Base-by-base conservation (phyloP, 2,329 filamentous ascomycete species). In the Beauveria caledonica region DNA sequence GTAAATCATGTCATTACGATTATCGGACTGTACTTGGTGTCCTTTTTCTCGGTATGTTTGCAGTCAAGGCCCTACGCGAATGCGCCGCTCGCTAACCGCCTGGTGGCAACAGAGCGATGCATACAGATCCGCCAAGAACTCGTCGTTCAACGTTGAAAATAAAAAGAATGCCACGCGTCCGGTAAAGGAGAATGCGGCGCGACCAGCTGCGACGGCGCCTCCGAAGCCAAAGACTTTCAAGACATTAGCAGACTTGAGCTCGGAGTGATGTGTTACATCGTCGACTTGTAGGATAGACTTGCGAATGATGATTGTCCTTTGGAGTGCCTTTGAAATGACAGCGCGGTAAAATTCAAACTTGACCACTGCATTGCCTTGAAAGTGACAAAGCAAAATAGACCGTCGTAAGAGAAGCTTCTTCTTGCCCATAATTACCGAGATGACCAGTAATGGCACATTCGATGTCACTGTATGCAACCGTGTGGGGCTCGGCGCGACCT, bases 1-100 rank as follows among this genome's bases (percentile, higher is more conserved):
- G 60, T 85, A 54, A 78, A 81, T 66, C 68, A 75, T 0, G 65
- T 86, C 8, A 66, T 85, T 50, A 73, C 75, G 6, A 84, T 87
- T 63, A 74, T 86, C 50, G 85, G 83, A 15, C 71, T 88, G 4
- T 88, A 87, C 68, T 71, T 87, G 48, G 76, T 77, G 8, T 85
- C 83, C 4, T 71, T 88, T n/a, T 79, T 87, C 65, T 80, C 83
- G 69, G 83, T 80, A 75, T 60, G 81, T 77, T 17, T 19, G n/a
- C 3, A 5, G n/a, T 29, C 5, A n/a, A 21, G 23, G 13, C 23
- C 29, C 10, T 27, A 45, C 3, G 40, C 25, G 58, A 57, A 68
- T 73, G 56, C 50, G 15, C 23, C 15, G 23, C 19, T 25, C 10
- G 11, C 50, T 57, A 52, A 58, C 36, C 19, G 42, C 15, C 29